Percentiles rank a stretch among this genome's conserved stretches.
Conservation (phyloP, 2,329 filamentous ascomycete genomes). For the Diaporthe sp. region DNA sequence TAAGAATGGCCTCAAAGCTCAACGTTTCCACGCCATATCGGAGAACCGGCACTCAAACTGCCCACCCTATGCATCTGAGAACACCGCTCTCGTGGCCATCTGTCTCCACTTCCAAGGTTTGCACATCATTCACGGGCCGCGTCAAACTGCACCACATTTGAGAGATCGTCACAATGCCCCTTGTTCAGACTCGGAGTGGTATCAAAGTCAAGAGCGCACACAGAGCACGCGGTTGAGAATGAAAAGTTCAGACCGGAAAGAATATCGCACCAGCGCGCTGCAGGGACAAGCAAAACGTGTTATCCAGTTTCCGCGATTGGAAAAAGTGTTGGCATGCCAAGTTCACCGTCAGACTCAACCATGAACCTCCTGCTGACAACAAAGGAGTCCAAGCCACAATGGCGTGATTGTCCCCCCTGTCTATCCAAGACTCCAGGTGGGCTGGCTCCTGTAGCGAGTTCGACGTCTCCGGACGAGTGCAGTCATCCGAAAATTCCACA, state of each 20-base stretch:
- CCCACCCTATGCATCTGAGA: no score
- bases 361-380: background rate
- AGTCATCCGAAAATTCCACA: background rate
- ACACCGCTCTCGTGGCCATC: background rate
- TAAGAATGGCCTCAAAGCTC: background rate
- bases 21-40: background rate
- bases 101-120: background rate
- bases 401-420: conserved; percentile 24
- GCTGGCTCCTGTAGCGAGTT: background rate
- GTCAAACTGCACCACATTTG: background rate
- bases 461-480: background rate
- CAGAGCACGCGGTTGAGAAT: background rate
- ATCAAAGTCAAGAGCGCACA: background rate
- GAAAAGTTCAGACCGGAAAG: background rate
- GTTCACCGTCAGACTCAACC: background rate
- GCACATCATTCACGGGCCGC: background rate
- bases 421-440: background rate
- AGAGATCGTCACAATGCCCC: background rate
- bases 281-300: background rate
- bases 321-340: background rate
- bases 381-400: conserved; percentile 29
- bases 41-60: background rate
- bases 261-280: no score
- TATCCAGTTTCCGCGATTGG: background rate
- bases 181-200: background rate